Evolutionary conservation across 2,329 filamentous ascomycete species (phyloP).

Genomic region (Cercospora sesami): DNA sequence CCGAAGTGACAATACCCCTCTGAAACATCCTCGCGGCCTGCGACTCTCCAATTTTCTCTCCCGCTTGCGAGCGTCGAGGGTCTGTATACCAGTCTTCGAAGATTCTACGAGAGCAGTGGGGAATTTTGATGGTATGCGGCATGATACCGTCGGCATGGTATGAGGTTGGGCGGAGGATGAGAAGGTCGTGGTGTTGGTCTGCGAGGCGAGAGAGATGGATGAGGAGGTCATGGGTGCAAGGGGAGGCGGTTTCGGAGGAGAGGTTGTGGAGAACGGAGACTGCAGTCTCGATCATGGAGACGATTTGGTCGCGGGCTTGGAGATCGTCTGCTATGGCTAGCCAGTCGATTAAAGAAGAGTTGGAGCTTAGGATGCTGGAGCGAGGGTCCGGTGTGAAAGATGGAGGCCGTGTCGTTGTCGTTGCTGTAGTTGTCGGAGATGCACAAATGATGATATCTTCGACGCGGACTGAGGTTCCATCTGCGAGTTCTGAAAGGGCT

Average conservation of each 20-base stretch:
- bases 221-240: constrained; percentile 30
- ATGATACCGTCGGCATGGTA: constrained; percentile 26
- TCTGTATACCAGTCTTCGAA: constrained; percentile 29
- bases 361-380: neutral
- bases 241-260: constrained; percentile 24
- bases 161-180: constrained; percentile 30
- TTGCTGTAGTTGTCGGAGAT: constrained; percentile 10
- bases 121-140: constrained; percentile 26
- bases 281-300: constrained; percentile 19
- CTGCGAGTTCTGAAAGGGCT: constrained; percentile 33
- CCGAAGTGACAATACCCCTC: constrained; percentile 20
- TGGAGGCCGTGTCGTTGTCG: neutral
- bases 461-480: constrained; percentile 14
- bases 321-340: constrained; percentile 31
- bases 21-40: constrained; percentile 21
- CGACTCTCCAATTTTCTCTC: constrained; percentile 11
- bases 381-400: neutral
- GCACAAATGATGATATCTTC: constrained; percentile 28
- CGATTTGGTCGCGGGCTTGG: constrained; percentile 9
- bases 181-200: constrained; percentile 30
- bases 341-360: constrained; percentile 31
- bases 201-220: constrained; percentile 30
- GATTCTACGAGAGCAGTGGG: constrained; percentile 28
- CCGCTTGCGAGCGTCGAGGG: constrained; percentile 5
- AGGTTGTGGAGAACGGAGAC: constrained; percentile 18